Evolutionary conservation across 176 grass and related monocot genomes (phyloP), one percentile per base, ranked within the genome.

Genomic region (Eleusine coracana): DNA sequence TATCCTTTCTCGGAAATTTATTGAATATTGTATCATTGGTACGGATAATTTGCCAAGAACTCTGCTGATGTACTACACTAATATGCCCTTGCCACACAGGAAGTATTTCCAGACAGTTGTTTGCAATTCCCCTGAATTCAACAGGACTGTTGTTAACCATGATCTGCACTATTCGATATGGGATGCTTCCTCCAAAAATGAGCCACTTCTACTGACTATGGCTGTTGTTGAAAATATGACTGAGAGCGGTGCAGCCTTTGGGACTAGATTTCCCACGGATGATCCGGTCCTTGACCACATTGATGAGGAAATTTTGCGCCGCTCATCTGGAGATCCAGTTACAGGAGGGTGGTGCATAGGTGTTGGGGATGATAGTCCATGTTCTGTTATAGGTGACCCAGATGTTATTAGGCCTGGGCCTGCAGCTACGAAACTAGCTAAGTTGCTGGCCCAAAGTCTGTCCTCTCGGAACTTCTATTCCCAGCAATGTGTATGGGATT

Each of bases 101-200:
- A 95, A 93, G 75, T 95, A 95, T 87, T 98, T 95, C 87, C 96
- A 98, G 42, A 98, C 96, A 40, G 84, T 98, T 68, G 83, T 95
- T 56, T 98, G 96, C 77, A 98, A 98, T 42, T 93, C 93, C 34
- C 93, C 80, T 6, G 85, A 80, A 70, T 98, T 95, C 68, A 98
- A 90, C 48, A 87, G 65, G 81, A 98, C 91, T 52, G 86, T 93
- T 51, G 87, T 95, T 82, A 98, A 98, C 65, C 60, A 98, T 23
- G 71, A 93, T 71, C 87, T 98, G 69, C 96, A 88, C 83, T 91
- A 90, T 76, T 83, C 80, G 50, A 86, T 74, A 38, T 75, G 70
- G 68, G 87, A 81, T 34, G 55, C 49, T 39, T 13, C 66, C 34
- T 78, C 74, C 37, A 84, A 84, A 76, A 91, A 87, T 6, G 88